A percentile compares a stretch with the other conserved stretches of the same genome.
These are phyloP conservation scores for Euphorbia peplus DNA, from an alignment of 345 rosid genomes.

Conservation along the genomic window DNA sequence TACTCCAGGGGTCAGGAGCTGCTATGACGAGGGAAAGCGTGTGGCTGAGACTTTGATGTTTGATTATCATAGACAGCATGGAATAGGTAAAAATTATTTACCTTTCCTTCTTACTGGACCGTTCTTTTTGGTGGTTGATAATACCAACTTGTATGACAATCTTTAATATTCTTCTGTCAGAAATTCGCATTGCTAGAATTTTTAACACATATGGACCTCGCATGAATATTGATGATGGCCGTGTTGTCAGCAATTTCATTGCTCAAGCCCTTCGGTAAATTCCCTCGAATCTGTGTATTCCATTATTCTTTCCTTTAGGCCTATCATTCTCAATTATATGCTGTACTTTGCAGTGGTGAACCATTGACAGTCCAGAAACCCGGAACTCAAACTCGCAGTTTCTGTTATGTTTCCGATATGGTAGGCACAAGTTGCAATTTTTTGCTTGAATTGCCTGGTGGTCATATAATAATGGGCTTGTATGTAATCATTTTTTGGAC, in stretches of 20 bases:
- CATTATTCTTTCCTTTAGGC: background rate
- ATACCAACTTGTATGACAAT: background rate
- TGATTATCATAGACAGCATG: constrained; percentile 97
- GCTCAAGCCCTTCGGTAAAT: constrained; percentile 93
- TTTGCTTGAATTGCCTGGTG: background rate
- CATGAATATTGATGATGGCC: constrained; percentile 98
- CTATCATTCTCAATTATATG: background rate
- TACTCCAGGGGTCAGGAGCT: constrained; percentile 76
- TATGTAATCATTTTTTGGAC: background rate
- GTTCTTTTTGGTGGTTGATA: background rate
- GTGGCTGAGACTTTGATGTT: constrained; percentile 98
- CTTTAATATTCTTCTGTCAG: constrained; percentile 31
- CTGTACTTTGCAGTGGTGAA: constrained; percentile 55
- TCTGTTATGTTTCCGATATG: constrained; percentile 96
- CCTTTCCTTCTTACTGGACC: constrained; percentile 7
- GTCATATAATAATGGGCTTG: background rate
- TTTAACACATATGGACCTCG: constrained; percentile 98
- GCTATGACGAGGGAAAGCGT: constrained; percentile 98
- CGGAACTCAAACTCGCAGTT: constrained; percentile 96
- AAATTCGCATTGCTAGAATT: constrained; percentile 97
- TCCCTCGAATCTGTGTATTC: background rate
- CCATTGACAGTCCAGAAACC: constrained; percentile 92
- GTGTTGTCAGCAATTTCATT: constrained; percentile 99
- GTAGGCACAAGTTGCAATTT: constrained; percentile 27
- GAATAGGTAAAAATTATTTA: constrained; percentile 55